Conservation (phyloP, 768 basidiomycete genomes). For the Rhodosporidiobolus sp. region DNA sequence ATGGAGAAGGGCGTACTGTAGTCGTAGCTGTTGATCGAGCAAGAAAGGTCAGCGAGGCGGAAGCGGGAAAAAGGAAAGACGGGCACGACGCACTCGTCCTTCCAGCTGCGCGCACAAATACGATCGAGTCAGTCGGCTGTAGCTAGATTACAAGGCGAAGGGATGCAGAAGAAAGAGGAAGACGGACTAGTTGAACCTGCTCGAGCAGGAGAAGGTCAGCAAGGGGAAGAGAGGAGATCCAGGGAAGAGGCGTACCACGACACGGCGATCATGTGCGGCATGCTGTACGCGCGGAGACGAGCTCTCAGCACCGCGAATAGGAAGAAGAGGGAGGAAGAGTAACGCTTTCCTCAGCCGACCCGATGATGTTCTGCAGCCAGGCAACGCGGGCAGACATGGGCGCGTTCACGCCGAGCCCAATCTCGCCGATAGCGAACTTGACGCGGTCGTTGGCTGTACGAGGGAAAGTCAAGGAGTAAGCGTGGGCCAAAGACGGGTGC, state of each 20-base stretch:
- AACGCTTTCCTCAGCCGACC: background rate
- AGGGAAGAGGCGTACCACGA: conserved; percentile 21
- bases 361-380: conserved; percentile 30
- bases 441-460: conserved; percentile 4
- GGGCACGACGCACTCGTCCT: too few relatives aligned
- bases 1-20: too few relatives aligned
- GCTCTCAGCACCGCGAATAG: background rate
- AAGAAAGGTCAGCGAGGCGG: too few relatives aligned
- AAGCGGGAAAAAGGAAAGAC: too few relatives aligned
- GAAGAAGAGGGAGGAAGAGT: background rate
- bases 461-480: background rate
- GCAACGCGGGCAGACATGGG: conserved; percentile 9
- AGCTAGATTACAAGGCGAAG: too few relatives aligned
- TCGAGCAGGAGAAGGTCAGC: too few relatives aligned
- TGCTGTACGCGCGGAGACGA: background rate
- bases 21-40: too few relatives aligned
- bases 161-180: too few relatives aligned
- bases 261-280: conserved; percentile 31
- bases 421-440: conserved; percentile 44
- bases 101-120: too few relatives aligned
- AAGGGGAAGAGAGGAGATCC: too few relatives aligned
- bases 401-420: conserved; percentile 26
- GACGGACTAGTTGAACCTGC: too few relatives aligned
- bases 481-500: background rate
- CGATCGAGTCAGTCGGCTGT: too few relatives aligned